Base-by-base conservation (phyloP, 805 yeast species). In the Lipomyces kockii region DNA sequence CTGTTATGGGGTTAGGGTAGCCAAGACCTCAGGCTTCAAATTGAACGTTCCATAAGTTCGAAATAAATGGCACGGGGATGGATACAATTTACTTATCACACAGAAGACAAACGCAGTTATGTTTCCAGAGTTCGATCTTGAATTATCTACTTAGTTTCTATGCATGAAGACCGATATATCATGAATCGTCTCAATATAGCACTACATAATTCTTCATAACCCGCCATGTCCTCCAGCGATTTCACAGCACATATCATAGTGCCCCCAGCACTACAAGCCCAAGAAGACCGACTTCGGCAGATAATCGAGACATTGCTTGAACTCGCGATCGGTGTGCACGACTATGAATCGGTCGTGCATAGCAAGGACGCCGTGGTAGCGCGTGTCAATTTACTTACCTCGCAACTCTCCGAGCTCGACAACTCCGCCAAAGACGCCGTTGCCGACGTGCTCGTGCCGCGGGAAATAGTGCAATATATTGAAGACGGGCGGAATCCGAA, bases 401-500 rank as follows among this genome's bases (percentile, higher is more conserved):
- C 67, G 11, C 71, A 68, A 25, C 64, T 68, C 17, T 58, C 69
- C 14, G 51, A 55, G 2, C 52, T 68, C 11, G 65, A 65, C 56
- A 49, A 25, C n/a, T 49, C 63, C 25, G 58, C 69, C 22, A 52
- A 60, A 22, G 39, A 56, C 3, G 61, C 60, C 29, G 70, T 74
- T 9, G 71, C 74, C 3, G 64, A 73, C 43, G 72, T 74, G 52
- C 72, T 75, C 29, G 70, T 71, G 2, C 97, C 97, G 0, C 77
- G 89, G 51, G 97, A 93, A 75, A 93, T 93, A n/a, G 81, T 92
- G 14, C 88, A 89, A 70, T 95, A 95, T 75, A 91, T 95, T 51
- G 98, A 95, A 76, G 97, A 92, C 75, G 99, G 99, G 1, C 83
- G 99, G 72, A 95, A 95, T 76, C 98, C 99, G 0, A 98, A 95